Conservation (phyloP, 1,139 yeast species). For the Protomyces lactucae-debilis region DNA sequence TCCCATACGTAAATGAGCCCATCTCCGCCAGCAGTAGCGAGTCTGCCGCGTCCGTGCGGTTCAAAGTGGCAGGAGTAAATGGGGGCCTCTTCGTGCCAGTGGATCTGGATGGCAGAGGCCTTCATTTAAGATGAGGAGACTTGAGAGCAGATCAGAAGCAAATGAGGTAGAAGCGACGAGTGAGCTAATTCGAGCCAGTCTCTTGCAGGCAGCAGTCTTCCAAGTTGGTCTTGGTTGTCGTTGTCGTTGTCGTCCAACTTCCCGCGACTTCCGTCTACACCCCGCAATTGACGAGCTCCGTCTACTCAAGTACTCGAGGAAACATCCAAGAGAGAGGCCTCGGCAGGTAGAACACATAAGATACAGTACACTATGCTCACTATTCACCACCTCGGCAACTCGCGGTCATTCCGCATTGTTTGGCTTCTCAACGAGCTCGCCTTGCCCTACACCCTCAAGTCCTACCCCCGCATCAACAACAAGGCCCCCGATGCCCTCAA, state of each 20-base stretch:
- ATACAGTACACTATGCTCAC: neutral
- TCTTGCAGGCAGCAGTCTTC: too few species aligned
- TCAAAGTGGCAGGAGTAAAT: constrained; percentile 80
- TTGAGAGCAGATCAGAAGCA: neutral
- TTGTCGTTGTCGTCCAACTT: too few species aligned
- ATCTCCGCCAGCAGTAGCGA: constrained; percentile 94
- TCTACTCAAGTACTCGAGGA: too few species aligned
- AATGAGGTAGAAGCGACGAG: too few species aligned
- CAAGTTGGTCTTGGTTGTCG: too few species aligned
- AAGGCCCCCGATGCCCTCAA: constrained; percentile 46
- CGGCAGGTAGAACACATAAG: too few species aligned
- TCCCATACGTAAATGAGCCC: constrained; percentile 57
- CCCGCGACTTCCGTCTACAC: too few species aligned
- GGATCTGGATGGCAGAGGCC: constrained; percentile 54
- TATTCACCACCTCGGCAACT: constrained; percentile 43
- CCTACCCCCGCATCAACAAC: constrained; percentile 32
- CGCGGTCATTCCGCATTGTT: constrained; percentile 52
- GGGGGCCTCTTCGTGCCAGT: constrained; percentile 81
- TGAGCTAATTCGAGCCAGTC: too few species aligned
- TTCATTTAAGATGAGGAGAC: neutral
- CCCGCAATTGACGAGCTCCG: too few species aligned
- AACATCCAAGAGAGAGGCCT: too few species aligned
- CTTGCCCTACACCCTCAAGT: constrained; percentile 50
- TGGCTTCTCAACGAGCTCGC: constrained; percentile 55
- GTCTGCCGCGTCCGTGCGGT: constrained; percentile 43